Evolutionary conservation across 176 grass and related monocot species (phyloP).

Genomic region (Oryza rufipogon): DNA sequence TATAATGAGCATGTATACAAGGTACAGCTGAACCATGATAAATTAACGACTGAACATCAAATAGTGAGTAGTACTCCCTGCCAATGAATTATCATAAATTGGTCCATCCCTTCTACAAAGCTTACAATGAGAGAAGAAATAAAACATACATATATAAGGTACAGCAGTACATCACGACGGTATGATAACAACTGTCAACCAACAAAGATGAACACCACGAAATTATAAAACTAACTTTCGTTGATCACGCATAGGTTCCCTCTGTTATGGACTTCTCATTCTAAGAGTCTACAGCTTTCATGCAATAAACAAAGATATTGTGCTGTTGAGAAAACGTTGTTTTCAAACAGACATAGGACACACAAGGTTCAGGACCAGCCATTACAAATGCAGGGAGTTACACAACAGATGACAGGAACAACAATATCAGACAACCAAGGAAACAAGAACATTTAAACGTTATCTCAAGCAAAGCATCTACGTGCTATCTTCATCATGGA

Average conservation of each 20-base stretch:
- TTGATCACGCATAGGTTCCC: neutral
- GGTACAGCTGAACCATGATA: conserved; percentile 3
- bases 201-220: conserved; percentile 7
- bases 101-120: neutral
- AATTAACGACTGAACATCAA: neutral
- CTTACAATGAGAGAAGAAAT: neutral
- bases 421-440: neutral
- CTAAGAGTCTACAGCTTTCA: neutral
- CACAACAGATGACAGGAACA: neutral
- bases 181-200: neutral
- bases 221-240: neutral
- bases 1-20: neutral
- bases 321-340: conserved; percentile 6
- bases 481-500: neutral
- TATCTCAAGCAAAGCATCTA: neutral
- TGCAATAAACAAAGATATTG: neutral
- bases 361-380: neutral
- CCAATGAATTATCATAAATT: neutral
- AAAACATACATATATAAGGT: neutral
- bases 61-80: neutral
- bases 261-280: no score
- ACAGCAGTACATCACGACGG: neutral
- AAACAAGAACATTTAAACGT: neutral
- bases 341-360: neutral
- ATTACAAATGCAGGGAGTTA: neutral